A percentile compares a stretch with the other conserved stretches of the same genome.
Evolutionary conservation across 495 filamentous ascomycete genomes (phyloP).

Genomic region (Hypoxylon subgilvum): DNA sequence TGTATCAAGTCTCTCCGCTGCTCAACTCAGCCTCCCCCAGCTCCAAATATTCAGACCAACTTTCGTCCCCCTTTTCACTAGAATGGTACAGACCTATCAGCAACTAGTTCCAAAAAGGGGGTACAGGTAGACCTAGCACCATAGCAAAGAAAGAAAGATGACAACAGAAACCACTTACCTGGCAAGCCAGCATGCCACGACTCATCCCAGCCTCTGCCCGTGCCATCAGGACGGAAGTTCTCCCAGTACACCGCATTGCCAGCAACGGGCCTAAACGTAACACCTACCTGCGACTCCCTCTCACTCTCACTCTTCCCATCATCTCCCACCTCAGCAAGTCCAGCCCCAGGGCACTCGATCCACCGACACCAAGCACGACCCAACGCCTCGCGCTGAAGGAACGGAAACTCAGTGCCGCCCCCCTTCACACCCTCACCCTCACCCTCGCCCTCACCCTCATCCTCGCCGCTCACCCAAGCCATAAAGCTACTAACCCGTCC

Average conservation of each 20-base stretch:
- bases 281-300: constrained; percentile 26
- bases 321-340: constrained; percentile 3
- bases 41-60: constrained; percentile 59
- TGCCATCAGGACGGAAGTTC: constrained; percentile 54
- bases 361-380: constrained; percentile 52
- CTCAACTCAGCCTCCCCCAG: constrained; percentile 42
- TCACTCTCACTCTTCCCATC: not conserved
- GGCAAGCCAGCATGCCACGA: constrained; percentile 58
- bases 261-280: constrained; percentile 48
- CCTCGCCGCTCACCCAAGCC: constrained; percentile 50
- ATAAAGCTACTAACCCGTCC: constrained; percentile 56
- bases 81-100: constrained; percentile 7
- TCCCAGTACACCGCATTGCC: constrained; percentile 60
- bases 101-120: not conserved
- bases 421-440: constrained; percentile 44
- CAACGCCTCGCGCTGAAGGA: constrained; percentile 31
- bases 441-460: constrained; percentile 49
- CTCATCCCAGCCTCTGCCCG: constrained; percentile 52
- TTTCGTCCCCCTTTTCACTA: constrained; percentile 49
- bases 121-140: no score
- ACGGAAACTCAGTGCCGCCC: constrained; percentile 55
- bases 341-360: constrained; percentile 49
- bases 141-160: not conserved
- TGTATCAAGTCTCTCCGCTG: constrained; percentile 2
- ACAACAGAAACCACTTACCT: constrained; percentile 16